phyloP scores from a whole-genome alignment of 352 stramenopile genomes.

The Phytophthora rubi region DNA sequence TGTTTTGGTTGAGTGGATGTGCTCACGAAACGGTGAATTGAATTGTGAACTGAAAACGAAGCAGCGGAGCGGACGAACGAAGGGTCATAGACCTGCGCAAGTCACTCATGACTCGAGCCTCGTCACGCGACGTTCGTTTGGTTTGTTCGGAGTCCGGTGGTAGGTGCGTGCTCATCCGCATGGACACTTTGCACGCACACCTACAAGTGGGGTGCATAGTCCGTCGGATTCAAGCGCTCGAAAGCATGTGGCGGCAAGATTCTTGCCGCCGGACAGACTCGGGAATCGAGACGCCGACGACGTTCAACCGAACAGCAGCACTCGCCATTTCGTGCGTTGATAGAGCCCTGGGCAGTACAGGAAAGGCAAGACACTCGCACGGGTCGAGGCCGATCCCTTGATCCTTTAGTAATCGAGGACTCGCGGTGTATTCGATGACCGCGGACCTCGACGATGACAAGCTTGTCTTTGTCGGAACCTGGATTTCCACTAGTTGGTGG shows the following conservation, averaged over 20 bases:
- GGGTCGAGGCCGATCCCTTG: background rate
- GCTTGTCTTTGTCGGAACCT: conserved; percentile 12
- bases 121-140: conserved; percentile 16
- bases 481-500: no score
- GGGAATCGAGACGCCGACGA: background rate
- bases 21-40: conserved; percentile 21
- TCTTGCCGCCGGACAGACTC: background rate
- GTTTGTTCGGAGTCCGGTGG: conserved; percentile 16
- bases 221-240: conserved; percentile 1
- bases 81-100: conserved; percentile 23
- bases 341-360: background rate
- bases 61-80: conserved; percentile 8
- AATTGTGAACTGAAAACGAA: conserved; percentile 29
- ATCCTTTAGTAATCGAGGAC: conserved; percentile 17
- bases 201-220: conserved; percentile 14
- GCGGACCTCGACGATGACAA: conserved; percentile 6
- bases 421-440: background rate
- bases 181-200: conserved; percentile 10
- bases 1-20: conserved; percentile 26
- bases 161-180: conserved; percentile 13
- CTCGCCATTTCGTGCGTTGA: background rate
- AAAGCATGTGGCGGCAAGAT: background rate
- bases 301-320: background rate
- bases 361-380: background rate
- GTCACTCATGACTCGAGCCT: background rate